Base-by-base conservation (phyloP, 2,329 filamentous ascomycete genomes). In the Colletotrichum sp. region DNA sequence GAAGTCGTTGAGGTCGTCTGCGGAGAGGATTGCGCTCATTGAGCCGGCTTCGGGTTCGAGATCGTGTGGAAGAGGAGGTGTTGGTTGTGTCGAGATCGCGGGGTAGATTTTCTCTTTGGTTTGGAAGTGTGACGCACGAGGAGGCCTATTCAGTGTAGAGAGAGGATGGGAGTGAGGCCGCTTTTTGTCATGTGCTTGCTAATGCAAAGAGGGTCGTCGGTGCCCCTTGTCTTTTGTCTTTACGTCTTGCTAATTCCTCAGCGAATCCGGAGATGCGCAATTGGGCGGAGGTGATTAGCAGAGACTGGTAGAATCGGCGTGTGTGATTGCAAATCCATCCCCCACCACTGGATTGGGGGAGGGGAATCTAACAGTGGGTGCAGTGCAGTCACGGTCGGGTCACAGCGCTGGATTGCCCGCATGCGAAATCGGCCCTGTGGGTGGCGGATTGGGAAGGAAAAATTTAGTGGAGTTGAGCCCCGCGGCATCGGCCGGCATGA, bases 1-100 rank as follows among this genome's bases (percentile, higher is more conserved):
- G 87, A 99, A 99, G 89, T 99, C 97, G 89, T 99, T 99, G 77
- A 99, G 90, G 84, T 98, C 96, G 88, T 99, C 96, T 82, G 94
- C 94, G 72, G 96, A 99, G 81, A 99, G 94, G 82, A 99, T 99
- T 78, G 97, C 97, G 83, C 96, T 98, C 97, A 99, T 99, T 78
- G 84, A 88, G 67, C n/a, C 28, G 57, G 32, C 55, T 60, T 26
- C 24, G 28, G 60, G 48, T 64, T 64, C 32, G 36, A 52, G 63
- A n/a, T 71, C n/a, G 58, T 32, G 55, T 32, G 6, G 28, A 6
- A 8, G 30, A 24, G 36, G n/a, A 7, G 38, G 57, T 26, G 24
- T 15, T 18, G 30, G 34, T n/a, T 10, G 16, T 34, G 67, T 48
- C n/a, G 18, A 26, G n/a, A 68, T 75, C 55, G 73, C 70, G 63